phyloP scores from a whole-genome alignment of 2,329 filamentous ascomycete genomes.

The Magnaporthales sp. region DNA sequence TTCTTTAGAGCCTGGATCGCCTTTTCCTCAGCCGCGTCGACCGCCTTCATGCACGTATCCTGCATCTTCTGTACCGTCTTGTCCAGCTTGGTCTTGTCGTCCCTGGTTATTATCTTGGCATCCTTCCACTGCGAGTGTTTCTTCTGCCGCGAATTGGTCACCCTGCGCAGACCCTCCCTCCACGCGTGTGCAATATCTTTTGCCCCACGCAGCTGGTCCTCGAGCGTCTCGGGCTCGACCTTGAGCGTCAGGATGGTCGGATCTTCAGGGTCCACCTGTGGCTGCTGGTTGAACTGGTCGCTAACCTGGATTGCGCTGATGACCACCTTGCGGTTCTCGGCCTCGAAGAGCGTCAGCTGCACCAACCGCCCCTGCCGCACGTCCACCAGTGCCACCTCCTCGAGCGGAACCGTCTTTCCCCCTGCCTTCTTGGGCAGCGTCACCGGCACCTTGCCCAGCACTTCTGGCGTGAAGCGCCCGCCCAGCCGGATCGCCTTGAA shows the following conservation, averaged over 20 bases:
- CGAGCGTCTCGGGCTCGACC: conserved; percentile 41
- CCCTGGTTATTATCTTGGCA: conserved; percentile 31
- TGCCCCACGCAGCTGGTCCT: conserved; percentile 33
- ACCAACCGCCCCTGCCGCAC: conserved; percentile 13
- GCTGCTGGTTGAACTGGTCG: conserved; percentile 16
- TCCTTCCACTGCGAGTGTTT: conserved; percentile 41
- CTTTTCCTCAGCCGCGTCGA: conserved; percentile 41
- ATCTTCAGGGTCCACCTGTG: conserved; percentile 48
- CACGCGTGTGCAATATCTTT: conserved; percentile 40
- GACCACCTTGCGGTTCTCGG: conserved; percentile 12
- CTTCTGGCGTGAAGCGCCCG: conserved; percentile 12
- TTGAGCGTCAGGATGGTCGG: conserved; percentile 48
- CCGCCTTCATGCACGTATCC: conserved; percentile 43
- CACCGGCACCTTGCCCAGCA: conserved; percentile 11
- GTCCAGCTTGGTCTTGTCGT: conserved; percentile 30
- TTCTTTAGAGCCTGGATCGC: conserved; percentile 31
- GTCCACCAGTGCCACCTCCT: conserved; percentile 14
- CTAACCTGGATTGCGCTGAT: conserved; percentile 13
- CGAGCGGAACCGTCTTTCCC: conserved; percentile 8
- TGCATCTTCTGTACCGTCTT: conserved; percentile 41
- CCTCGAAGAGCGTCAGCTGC: conserved; percentile 15
- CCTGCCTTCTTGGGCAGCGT: not conserved
- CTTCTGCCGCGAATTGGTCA: conserved; percentile 30
- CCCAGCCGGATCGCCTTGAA: conserved; percentile 12
- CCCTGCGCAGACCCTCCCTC: conserved; percentile 35